Evolutionary conservation across 257 asterid species (phyloP), one percentile per base, ranked within the genome.

Genomic region (Ilex aquifolium): DNA sequence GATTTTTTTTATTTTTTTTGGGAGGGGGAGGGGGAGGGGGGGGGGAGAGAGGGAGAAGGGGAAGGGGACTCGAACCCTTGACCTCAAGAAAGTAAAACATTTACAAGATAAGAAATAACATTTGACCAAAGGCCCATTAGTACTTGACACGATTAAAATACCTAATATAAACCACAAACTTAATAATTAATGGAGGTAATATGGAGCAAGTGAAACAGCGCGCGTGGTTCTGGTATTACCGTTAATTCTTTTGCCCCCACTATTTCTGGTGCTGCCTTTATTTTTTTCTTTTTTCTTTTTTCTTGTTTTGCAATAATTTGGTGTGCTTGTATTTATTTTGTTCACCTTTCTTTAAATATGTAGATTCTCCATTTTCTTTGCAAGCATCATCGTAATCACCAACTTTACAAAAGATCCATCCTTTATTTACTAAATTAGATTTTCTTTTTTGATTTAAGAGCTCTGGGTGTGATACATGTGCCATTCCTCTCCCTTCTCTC

Each of bases 391-490:
- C 59, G 72, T 72, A 60, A 36, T 57, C 64, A 66, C 57, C 61
- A 61, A 39, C 79, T 66, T 73, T 68, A 68, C 73, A 50, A 65
- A 72, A 72, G 70, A 68, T 69, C 42, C 56, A 61, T 69, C 53
- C 65, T 61, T 69, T 71, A 44, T 60, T 58, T 50, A 44, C 61
- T n/a, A 56, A 62, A 32, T 7, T 52, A 55, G 30, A 9, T 36
- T 67, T 60, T 56, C n/a, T 56, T 63, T 62, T 36, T 65, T 63
- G 39, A 68, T 49, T 77, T 74, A 64, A 62, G 67, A 69, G 10
- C 73, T 70, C 74, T 71, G 49, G 54, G 13, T 70, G 51, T 52
- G 64, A 66, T 69, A 68, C 84, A 86, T 86, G 80, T 80, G 90
- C 84, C 58, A 66, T 72, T 73, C 72, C 67, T 70, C 73, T 67